Evolutionary conservation across 805 yeast species (phyloP), one percentile per base, ranked within the genome.

Genomic region (Suhomyces faveliae): DNA sequence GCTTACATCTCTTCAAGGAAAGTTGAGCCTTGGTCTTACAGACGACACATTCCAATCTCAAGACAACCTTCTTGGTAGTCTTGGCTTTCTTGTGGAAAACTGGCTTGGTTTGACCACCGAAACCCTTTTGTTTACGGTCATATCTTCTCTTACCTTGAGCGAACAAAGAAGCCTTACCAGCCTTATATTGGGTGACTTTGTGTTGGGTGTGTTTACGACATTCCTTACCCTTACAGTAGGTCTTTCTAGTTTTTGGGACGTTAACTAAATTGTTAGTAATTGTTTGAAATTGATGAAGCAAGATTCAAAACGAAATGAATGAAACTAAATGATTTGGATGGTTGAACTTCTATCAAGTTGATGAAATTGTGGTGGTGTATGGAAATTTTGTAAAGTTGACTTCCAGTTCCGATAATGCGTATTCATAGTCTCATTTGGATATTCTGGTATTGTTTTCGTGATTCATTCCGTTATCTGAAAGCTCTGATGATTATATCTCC

Each of bases 131-230:
- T 81, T 94, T 94, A 82, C 99, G 96, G 92, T 94, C 99, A 84
- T 94, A 94, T 85, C 99, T 91, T 85, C 99, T 90, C 92, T 95
- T 94, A 87, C 99, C 99, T 83, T 94, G 98, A 67, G 98, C 97
- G 74, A 84, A 90, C 70, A 91, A 85, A 61, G 98, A 92, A 76
- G 99, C 98, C 84, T 94, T 94, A 82, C 99, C 99, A 76, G 98
- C 96, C 80, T 94, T 94, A 95, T 94, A 94, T 84, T 94, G 99
- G 79, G 99, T 92, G 74, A 94, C 99, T 85, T 92, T 94, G 96
- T 94, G 99, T 81, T 90, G 97, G 72, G 98, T 92, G 94, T 94
- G 99, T 82, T 90, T 89, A 74, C 96, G 88, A 86, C 99, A 94
- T 75, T 83, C 84, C 84, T 88, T 94, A 83, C 97, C 97, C 83